These are phyloP conservation scores for Triticum aestivum DNA, from an alignment of 176 grass and related monocot genomes.

Conservation along the genomic window IWGSC_CS_RefSeq_v2.1 NC_057811.1:10121603-10122102, in stretches of 20 bases:
- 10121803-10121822: not conserved
- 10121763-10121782: not conserved
- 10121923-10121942: not conserved
- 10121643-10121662: too few species aligned
- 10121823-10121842: not conserved
- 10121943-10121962: not conserved
- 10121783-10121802: not conserved
- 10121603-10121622: not conserved
- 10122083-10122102: not conserved
- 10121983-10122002: not conserved
- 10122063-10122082: not conserved
- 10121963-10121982: not conserved
- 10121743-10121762: not conserved
- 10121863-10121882: not conserved
- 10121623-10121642: too few species aligned
- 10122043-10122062: not conserved
- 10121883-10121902: not conserved
- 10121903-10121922: not conserved
- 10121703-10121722: not conserved
- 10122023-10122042: not conserved
- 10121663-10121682: too few species aligned
- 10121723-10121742: not conserved
- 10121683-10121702: not conserved
- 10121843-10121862: not conserved
- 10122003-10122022: not conserved